Conservation (phyloP, 1,284 basidiomycete genomes). For the Cryptococcus wingfieldii region DNA sequence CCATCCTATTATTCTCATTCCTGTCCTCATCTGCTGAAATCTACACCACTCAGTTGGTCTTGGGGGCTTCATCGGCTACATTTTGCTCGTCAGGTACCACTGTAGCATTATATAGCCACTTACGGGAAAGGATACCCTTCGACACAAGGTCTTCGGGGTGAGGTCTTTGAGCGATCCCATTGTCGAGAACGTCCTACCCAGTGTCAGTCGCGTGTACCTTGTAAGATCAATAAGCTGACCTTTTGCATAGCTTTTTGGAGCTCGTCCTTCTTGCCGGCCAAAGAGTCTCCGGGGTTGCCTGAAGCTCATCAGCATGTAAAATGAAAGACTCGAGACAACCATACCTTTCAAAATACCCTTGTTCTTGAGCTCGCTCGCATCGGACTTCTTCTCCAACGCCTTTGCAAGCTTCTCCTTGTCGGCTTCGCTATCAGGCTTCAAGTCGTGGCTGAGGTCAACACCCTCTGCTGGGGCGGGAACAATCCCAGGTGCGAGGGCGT, state of each 20-base stretch:
- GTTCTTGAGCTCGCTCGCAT: constrained; percentile 63
- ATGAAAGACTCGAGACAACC: constrained; percentile 11
- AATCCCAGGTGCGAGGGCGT: constrained; percentile 30
- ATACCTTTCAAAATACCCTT: constrained; percentile 71
- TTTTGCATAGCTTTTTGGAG: constrained; percentile 65
- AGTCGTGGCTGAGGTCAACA: constrained; percentile 38
- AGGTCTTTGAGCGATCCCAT: constrained; percentile 62
- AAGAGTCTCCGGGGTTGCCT: constrained; percentile 56
- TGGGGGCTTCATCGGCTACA: constrained; percentile 25
- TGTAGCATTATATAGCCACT: constrained; percentile 19
- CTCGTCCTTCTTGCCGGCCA: constrained; percentile 65
- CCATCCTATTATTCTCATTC: too few species aligned
- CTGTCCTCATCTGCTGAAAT: too few species aligned
- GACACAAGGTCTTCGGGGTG: constrained; percentile 65
- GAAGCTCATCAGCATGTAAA: background rate
- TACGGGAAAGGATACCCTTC: constrained; percentile 63
- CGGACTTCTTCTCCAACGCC: constrained; percentile 57
- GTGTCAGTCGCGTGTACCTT: background rate
- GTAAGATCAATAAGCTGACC: constrained; percentile 43
- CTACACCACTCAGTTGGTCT: background rate
- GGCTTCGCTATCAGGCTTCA: constrained; percentile 33
- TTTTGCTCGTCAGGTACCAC: background rate
- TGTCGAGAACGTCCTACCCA: constrained; percentile 62
- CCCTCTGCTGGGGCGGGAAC: constrained; percentile 27
- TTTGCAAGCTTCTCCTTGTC: constrained; percentile 56